Percentiles rank a stretch among this genome's conserved stretches.
Evolutionary conservation across 805 yeast genomes (phyloP).

Genomic region (Priceomyces haplophilus): DNA sequence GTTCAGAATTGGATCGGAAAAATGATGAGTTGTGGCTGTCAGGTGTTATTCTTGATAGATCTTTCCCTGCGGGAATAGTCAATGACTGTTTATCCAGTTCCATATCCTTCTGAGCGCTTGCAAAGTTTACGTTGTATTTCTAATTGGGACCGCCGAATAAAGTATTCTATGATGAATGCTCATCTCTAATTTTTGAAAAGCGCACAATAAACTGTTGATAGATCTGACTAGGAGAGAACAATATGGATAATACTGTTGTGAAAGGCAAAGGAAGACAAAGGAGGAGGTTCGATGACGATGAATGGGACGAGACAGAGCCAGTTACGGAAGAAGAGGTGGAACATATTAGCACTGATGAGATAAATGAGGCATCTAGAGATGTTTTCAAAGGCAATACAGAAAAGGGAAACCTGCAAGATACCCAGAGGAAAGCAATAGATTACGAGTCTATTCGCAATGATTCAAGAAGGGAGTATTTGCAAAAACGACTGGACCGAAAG

Average conservation of each 20-base stretch:
- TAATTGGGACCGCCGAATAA: neutral
- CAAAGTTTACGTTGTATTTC: neutral
- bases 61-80: constrained; percentile 9
- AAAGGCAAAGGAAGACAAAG: constrained; percentile 15
- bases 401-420: neutral
- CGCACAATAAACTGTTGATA: neutral
- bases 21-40: constrained; percentile 24
- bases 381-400: neutral
- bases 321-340: neutral
- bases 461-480: constrained; percentile 21
- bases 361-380: neutral
- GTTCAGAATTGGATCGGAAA: constrained; percentile 15
- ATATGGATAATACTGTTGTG: constrained; percentile 8
- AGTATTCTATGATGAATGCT: neutral
- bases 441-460: constrained; percentile 10
- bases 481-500: constrained; percentile 19
- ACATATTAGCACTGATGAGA: neutral
- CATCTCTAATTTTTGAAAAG: neutral
- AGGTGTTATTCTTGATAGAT: constrained; percentile 24
- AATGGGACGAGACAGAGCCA: constrained; percentile 16
- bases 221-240: neutral
- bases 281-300: constrained; percentile 11
- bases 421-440: neutral
- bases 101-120: neutral
- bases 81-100: neutral